Evolutionary conservation across 2,329 filamentous ascomycete species (phyloP).

Genomic region (Nigrograna mackinnonii): DNA sequence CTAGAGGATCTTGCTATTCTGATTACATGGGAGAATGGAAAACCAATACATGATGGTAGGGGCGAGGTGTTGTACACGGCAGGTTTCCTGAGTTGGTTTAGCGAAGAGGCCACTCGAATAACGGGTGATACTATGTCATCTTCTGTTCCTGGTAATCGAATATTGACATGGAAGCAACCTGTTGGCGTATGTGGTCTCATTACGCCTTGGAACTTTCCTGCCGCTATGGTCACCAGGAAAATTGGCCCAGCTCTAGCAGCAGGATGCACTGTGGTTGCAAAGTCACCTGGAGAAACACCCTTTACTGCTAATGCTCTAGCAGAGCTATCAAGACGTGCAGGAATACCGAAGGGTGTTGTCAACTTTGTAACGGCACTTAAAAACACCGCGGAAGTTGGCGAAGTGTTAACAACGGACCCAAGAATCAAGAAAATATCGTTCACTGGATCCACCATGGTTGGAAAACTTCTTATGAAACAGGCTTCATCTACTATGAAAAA

Average conservation of each 20-base stretch:
- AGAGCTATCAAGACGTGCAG: slow-evolving; percentile 26
- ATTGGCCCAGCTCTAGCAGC: slow-evolving; percentile 35
- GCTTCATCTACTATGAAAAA: slow-evolving; percentile 12
- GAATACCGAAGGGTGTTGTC: slow-evolving; percentile 17
- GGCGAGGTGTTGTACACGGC: slow-evolving; percentile 21
- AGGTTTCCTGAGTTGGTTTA: slow-evolving; percentile 25
- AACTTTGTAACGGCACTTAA: slow-evolving; percentile 20
- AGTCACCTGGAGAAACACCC: slow-evolving; percentile 34
- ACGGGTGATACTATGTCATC: slow-evolving; percentile 5
- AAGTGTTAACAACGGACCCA: slow-evolving; percentile 25
- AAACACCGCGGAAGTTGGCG: slow-evolving; percentile 49
- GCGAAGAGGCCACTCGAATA: slow-evolving; percentile 19
- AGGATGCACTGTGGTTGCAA: slow-evolving; percentile 33
- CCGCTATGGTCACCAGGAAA: slow-evolving; percentile 31
- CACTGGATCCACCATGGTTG: slow-evolving; percentile 18
- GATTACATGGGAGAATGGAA: slow-evolving; percentile 68
- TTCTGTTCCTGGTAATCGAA: slow-evolving; percentile 9
- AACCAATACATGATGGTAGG: slow-evolving; percentile 61
- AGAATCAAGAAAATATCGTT: slow-evolving; percentile 19
- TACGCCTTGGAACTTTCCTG: slow-evolving; percentile 29
- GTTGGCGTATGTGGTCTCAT: slow-evolving; percentile 26
- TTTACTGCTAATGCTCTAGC: slow-evolving; percentile 26
- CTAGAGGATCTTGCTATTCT: slow-evolving; percentile 1
- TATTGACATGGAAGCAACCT: slow-evolving; percentile 29
- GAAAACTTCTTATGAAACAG: slow-evolving; percentile 10